Evolutionary conservation across 1,284 basidiomycete species (phyloP).

Genomic region (Pseudozyma thailandica): DNA sequence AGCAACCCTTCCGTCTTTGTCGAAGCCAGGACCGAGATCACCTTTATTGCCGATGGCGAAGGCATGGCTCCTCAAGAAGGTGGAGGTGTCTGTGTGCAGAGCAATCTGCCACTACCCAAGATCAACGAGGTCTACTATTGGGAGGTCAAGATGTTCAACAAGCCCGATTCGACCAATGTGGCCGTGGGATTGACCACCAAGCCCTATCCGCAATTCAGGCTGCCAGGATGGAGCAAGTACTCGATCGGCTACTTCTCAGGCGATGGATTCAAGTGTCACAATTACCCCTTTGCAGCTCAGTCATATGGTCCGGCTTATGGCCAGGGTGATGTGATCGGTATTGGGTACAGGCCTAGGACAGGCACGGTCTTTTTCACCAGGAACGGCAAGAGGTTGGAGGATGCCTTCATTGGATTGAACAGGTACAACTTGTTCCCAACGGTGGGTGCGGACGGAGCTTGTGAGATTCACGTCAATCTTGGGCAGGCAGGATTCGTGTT

Average conservation of each 20-base stretch:
- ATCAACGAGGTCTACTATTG: slow-evolving; percentile 68
- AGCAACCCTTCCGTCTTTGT: slow-evolving; percentile 65
- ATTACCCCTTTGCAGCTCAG: slow-evolving; percentile 90
- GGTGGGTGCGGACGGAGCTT: slow-evolving; percentile 63
- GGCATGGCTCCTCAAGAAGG: slow-evolving; percentile 67
- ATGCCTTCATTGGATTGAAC: slow-evolving; percentile 65
- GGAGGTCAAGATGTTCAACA: slow-evolving; percentile 68
- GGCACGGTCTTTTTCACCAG: slow-evolving; percentile 67
- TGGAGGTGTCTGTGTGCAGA: slow-evolving; percentile 65
- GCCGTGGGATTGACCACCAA: slow-evolving; percentile 65
- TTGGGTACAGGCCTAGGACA: slow-evolving; percentile 65
- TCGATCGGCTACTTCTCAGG: slow-evolving; percentile 94
- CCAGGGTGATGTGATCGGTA: slow-evolving; percentile 75
- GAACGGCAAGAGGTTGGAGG: slow-evolving; percentile 65
- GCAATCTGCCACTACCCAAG: slow-evolving; percentile 67
- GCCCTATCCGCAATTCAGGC: slow-evolving; percentile 65
- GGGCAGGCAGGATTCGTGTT: slow-evolving; percentile 68
- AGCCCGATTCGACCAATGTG: slow-evolving; percentile 63
- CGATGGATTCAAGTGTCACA: slow-evolving; percentile 95
- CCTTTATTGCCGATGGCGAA: slow-evolving; percentile 65
- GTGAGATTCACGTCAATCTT: slow-evolving; percentile 66
- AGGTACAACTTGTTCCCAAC: slow-evolving; percentile 67
- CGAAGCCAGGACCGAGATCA: slow-evolving; percentile 65
- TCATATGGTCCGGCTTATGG: slow-evolving; percentile 86
- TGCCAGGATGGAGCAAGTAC: slow-evolving; percentile 79